Base-by-base conservation (phyloP, 1,284 basidiomycete genomes). In the Leccinum fallax region DNA sequence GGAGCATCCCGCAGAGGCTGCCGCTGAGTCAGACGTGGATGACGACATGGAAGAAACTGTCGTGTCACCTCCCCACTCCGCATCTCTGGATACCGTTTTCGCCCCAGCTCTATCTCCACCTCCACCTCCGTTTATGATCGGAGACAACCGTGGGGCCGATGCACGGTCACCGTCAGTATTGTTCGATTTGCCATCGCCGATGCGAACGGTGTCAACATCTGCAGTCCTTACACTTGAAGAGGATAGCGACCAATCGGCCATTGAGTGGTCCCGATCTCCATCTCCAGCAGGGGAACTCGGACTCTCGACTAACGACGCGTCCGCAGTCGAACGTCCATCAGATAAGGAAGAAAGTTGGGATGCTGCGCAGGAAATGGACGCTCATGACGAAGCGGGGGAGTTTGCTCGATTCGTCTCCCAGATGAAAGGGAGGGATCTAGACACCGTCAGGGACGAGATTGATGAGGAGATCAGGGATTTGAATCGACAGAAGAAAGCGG, bases 381-480 rank as follows among this genome's bases (percentile, higher is more conserved):
- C 86, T 30, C 83, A 87, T 54, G 90, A 85, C 0, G 95, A 97
- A 73, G 92, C 95, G 68, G 91, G 90, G 57, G 95, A 97, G 71
- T 98, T 97, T 76, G 95, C 91, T 16, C 84, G 87, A 11, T 97
- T 98, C 74, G 79, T 98, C 62, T 94, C 95, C 6, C 89, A 95
- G 66, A 90, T 98, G 66, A 93, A 94, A 72, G 92, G 92, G 16
- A 86, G 85, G 63, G 87, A 95, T 72, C 76, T 97, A 57, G 88
- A 91, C 48, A 83, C 89, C 48, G 92, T 97, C 53, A 85, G 91
- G 61, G 81, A 83, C 54, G 96, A 99, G 77, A 95, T 98, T 59
- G 94, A 97, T 72, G 89, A 90, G 57, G 97, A 99, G 77, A 95
- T 99, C 62, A 83, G 84, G 61, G 81, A 83, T 4, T 79, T 99